Base-by-base conservation (phyloP, 1,284 basidiomycete species). In the Sanghuangporus baumii region DNA sequence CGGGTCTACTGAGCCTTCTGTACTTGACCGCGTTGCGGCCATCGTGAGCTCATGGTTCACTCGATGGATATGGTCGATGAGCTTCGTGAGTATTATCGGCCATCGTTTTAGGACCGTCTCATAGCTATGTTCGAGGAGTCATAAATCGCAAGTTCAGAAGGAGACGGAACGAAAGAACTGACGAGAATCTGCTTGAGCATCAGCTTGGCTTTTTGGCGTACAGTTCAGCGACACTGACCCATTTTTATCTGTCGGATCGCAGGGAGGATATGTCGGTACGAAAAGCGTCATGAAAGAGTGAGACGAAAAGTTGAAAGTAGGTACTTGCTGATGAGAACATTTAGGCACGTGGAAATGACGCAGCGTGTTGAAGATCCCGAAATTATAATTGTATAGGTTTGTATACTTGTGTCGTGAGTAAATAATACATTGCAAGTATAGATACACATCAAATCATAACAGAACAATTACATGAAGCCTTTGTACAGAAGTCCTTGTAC, bases 11-110 rank as follows among this genome's bases (percentile, higher is more conserved):
- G 12, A 52, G 57, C 43, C 43, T 46, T n/a, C 43, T n/a, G 43
- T n/a, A 46, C n/a, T n/a, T n/a, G 16, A 11, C 16, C 20, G 43
- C 43, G 58, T 61, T 9, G 67, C 64, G 36, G 68, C 68, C 66
- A 77, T 66, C 14, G 78, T 76, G 40, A 84, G 71, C 62, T 79
- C 74, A 70, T 88, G 84, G 60, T 84, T 82, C 65, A 77, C 72
- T 56, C 80, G 81, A 69, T 87, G 82, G 51, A 94, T 74, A 55
- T 84, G 83, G 71, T 93, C 89, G 67, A 94, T 87, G 62, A 93
- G 80, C 62, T 83, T 81, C 6, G 93, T 93, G 55, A 95, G 78
- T 68, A 96, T 98, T 37, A 91, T 81, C 0, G 96, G 96, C 96
- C 96, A 98, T 63, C 94, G 81, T 72, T 81, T 79, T 59, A 79